Evolutionary conservation across 2,329 filamentous ascomycete species (phyloP).

Genomic region (Xylaria sp.): DNA sequence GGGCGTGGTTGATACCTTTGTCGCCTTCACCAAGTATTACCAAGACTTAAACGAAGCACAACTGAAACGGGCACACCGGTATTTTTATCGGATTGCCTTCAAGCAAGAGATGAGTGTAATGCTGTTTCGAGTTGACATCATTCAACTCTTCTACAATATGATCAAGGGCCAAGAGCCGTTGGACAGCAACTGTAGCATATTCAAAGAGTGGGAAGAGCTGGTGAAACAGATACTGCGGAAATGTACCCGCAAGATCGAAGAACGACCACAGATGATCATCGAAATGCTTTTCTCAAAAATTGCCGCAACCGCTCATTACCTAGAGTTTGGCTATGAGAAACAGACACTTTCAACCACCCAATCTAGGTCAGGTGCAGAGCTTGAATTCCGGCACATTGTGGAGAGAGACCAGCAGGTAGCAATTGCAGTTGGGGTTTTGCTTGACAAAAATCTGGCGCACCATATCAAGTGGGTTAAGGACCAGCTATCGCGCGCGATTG

Average conservation of each 20-base stretch:
- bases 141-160: slow-evolving; percentile 88
- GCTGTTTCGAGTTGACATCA: slow-evolving; percentile 90
- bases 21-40: slow-evolving; percentile 82
- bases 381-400: slow-evolving; percentile 81
- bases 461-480: slow-evolving; percentile 85
- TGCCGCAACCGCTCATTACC: slow-evolving; percentile 81
- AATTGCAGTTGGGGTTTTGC: slow-evolving; percentile 80
- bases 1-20: slow-evolving; percentile 87
- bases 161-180: slow-evolving; percentile 87
- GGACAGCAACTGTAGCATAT: slow-evolving; percentile 72
- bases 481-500: slow-evolving; percentile 73
- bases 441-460: slow-evolving; percentile 82
- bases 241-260: slow-evolving; percentile 84
- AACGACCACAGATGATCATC: slow-evolving; percentile 85
- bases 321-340: slow-evolving; percentile 91
- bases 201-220: slow-evolving; percentile 91
- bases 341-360: slow-evolving; percentile 72
- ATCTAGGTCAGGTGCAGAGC: slow-evolving; percentile 78
- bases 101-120: slow-evolving; percentile 92
- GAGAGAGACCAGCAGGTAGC: slow-evolving; percentile 78
- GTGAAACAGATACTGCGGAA: slow-evolving; percentile 84
- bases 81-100: slow-evolving; percentile 93
- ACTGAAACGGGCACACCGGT: slow-evolving; percentile 90
- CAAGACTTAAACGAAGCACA: slow-evolving; percentile 81
- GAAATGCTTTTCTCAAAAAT: slow-evolving; percentile 97